phyloP scores from a whole-genome alignment of 2,329 filamentous ascomycete species.

The Torrubiella hemipterigena region DNA sequence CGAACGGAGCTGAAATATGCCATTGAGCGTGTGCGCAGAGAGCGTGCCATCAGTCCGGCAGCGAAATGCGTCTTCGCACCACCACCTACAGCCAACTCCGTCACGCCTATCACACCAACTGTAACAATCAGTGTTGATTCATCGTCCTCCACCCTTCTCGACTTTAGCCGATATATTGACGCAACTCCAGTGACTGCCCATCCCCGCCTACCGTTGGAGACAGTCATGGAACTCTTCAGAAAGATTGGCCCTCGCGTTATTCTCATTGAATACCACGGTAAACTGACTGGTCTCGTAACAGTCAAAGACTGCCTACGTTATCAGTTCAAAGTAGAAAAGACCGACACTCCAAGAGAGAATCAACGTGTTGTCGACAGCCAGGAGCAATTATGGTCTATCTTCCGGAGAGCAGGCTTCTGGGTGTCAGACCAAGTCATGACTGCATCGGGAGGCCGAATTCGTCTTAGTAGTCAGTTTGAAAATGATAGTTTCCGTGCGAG shows the following conservation, averaged over 20 bases:
- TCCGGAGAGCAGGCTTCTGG: conserved; percentile 44
- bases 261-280: conserved; percentile 79
- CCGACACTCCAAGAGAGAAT: conserved; percentile 58
- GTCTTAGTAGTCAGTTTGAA: conserved; percentile 29
- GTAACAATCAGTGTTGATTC: conserved; percentile 47
- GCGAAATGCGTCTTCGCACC: conserved; percentile 65
- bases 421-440: conserved; percentile 41
- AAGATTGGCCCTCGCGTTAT: conserved; percentile 95
- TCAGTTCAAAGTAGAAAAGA: conserved; percentile 89
- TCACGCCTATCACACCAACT: conserved; percentile 27
- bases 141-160: conserved; percentile 46
- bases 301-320: conserved; percentile 97
- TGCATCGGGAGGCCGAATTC: conserved; percentile 44
- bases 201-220: conserved; percentile 82
- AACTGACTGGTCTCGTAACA: conserved; percentile 74
- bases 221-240: conserved; percentile 96
- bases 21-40: conserved; percentile 64
- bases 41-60: conserved; percentile 51
- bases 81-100: conserved; percentile 18
- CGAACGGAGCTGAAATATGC: conserved; percentile 86
- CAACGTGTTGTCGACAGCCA: conserved; percentile 43
- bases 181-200: conserved; percentile 83
- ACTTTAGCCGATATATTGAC: conserved; percentile 83
- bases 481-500: conserved; percentile 26
- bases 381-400: conserved; percentile 51